Evolutionary conservation across 495 filamentous ascomycete species (phyloP), one percentile per base, ranked within the genome.

Genomic region (Cenococcum geophilum): DNA sequence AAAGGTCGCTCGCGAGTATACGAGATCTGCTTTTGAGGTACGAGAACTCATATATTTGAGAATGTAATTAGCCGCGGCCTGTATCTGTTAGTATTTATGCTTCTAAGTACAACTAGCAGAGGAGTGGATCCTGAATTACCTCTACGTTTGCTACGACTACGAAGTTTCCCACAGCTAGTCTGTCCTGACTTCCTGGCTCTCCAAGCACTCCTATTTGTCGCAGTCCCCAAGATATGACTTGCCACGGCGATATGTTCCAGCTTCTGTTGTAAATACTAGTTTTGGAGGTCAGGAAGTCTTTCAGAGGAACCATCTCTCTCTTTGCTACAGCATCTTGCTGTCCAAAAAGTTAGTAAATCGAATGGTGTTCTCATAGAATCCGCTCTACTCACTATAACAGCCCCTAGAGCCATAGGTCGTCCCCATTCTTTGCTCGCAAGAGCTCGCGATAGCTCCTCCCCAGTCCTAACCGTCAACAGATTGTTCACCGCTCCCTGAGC

Each of bases 381-480:
- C 1, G 58, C 14, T 64, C 18, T 52, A 72, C 78, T 35, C 76
- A 85, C 83, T 69, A 97, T 76, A 43, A 92, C 93, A 22, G 85
- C 80, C 1, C 85, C 87, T 2, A 98, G 75, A 8, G 87, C 89
- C n/a, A 92, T 78, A 20, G 93, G 93, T 22, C 85, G 79, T 20
- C 93, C 95, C 76, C 82, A 95, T 70, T 95, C 85, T 49, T 83
- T 80, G 16, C 79, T 85, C 67, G 92, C 87, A 62, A 98, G 75
- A 18, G 83, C 85, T 34, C 81, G 79, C 14, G 88, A 69, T 0
- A 98, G 78, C 34, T 81, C 77, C 47, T 90, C 83, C 68, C 88
- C 85, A 21, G 86, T 80, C 34, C 78, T 77, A 9, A 98, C 72
- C 9, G 83, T 78, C 21, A 97, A 75, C 18, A 78, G 77, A 65